phyloP scores from a whole-genome alignment of 2,329 filamentous ascomycete genomes.

The Hypoxylon sp. region DNA sequence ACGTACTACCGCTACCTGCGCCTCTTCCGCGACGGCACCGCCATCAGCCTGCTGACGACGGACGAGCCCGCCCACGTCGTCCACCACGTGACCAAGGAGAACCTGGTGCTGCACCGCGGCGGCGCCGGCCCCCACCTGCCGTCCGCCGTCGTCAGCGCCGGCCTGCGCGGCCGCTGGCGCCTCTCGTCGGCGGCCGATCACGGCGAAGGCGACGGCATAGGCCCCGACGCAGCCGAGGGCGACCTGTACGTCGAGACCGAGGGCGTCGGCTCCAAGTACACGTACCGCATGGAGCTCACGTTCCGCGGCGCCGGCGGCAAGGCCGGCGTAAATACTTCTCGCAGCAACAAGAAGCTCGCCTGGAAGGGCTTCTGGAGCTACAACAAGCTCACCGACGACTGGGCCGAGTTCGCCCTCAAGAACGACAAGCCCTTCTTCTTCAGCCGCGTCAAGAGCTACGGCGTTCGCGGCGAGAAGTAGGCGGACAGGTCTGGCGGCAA shows the following conservation, averaged over 20 bases:
- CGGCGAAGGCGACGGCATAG: slow-evolving; percentile 38
- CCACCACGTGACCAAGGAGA: slow-evolving; percentile 78
- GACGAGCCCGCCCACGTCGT: slow-evolving; percentile 87
- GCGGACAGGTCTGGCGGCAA: neutral
- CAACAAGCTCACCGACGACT: slow-evolving; percentile 88
- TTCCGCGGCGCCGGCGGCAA: slow-evolving; percentile 70
- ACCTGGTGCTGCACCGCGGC: slow-evolving; percentile 60
- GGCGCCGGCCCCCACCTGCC: slow-evolving; percentile 50
- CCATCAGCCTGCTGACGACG: slow-evolving; percentile 81
- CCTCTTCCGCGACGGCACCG: slow-evolving; percentile 89
- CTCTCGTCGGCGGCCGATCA: slow-evolving; percentile 50
- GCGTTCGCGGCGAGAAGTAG: slow-evolving; percentile 51
- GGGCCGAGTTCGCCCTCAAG: slow-evolving; percentile 77
- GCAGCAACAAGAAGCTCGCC: slow-evolving; percentile 75
- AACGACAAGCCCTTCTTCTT: slow-evolving; percentile 73
- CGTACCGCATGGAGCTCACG: slow-evolving; percentile 81
- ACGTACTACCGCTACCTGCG: slow-evolving; percentile 98
- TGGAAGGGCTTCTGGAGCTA: slow-evolving; percentile 95
- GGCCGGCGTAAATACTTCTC: slow-evolving; percentile 59
- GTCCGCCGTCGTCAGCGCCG: slow-evolving; percentile 70
- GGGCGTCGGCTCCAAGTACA: slow-evolving; percentile 79
- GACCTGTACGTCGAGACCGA: slow-evolving; percentile 87
- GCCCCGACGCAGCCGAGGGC: slow-evolving; percentile 61
- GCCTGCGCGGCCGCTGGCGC: slow-evolving; percentile 65
- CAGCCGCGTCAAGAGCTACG: slow-evolving; percentile 71